phyloP scores from a whole-genome alignment of 768 basidiomycete species.

The Lactarius trivialis region DNA sequence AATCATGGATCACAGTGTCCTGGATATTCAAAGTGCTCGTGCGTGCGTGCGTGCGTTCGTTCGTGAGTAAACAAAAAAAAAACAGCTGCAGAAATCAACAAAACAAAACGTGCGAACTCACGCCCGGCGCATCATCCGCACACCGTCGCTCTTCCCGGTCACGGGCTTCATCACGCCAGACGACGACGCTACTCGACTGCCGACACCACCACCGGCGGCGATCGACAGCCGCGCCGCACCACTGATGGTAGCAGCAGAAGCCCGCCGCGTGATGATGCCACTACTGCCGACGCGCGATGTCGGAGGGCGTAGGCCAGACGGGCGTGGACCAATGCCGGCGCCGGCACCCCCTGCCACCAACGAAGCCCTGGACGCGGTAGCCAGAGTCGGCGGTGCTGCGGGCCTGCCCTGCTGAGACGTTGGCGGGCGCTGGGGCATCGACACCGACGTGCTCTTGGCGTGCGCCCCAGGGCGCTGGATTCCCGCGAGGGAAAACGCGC shows the following conservation, averaged over 20 bases:
- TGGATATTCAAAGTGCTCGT: slow-evolving; percentile 9
- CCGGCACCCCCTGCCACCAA: neutral
- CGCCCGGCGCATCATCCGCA: slow-evolving; percentile 10
- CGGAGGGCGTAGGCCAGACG: slow-evolving; percentile 8
- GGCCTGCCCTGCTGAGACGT: neutral
- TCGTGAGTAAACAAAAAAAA: slow-evolving; percentile 9
- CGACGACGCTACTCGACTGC: neutral
- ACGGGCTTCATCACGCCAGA: neutral
- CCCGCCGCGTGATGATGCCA: neutral
- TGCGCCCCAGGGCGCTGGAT: slow-evolving; percentile 8
- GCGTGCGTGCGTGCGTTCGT: slow-evolving; percentile 8
- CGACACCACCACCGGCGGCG: neutral
- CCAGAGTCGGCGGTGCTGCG: too few species aligned
- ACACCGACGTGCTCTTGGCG: neutral
- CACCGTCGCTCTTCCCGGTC: neutral
- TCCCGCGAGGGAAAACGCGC: slow-evolving; percentile 1
- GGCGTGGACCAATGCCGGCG: neutral
- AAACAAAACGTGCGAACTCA: slow-evolving; percentile 2
- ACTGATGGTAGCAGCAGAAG: neutral
- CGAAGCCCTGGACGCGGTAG: neutral
- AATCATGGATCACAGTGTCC: neutral
- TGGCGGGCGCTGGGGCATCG: neutral
- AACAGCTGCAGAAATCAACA: neutral
- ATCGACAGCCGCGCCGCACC: neutral
- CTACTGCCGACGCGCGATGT: neutral